These are phyloP conservation scores for Tetracladium setigerum DNA, from an alignment of 495 filamentous ascomycete genomes.

Conservation along the genomic window DNA sequence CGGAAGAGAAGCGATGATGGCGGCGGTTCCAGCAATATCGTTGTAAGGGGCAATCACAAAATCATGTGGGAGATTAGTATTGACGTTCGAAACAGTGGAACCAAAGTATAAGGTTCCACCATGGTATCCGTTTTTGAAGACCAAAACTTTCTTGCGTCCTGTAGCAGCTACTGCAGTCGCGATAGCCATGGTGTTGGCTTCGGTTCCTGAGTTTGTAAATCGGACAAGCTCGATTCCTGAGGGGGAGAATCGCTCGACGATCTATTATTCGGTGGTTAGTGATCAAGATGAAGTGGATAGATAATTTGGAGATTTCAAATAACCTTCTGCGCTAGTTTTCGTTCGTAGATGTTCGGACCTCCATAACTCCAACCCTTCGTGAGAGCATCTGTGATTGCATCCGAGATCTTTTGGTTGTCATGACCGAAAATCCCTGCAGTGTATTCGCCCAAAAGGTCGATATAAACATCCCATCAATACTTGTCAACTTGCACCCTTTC, in stretches of 20 bases:
- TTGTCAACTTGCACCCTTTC: slow-evolving; percentile 10
- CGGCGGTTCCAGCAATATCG: slow-evolving; percentile 31
- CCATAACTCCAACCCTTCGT: slow-evolving; percentile 26
- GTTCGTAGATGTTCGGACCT: slow-evolving; percentile 23
- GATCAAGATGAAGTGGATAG: slow-evolving; percentile 11
- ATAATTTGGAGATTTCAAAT: slow-evolving; percentile 19
- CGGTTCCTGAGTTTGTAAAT: slow-evolving; percentile 34
- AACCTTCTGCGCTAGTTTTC: slow-evolving; percentile 24
- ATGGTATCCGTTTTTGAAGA: slow-evolving; percentile 41
- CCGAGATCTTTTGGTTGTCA: slow-evolving; percentile 34
- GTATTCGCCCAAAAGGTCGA: slow-evolving; percentile 44
- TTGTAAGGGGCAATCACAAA: slow-evolving; percentile 47
- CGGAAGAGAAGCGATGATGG: slow-evolving; percentile 23
- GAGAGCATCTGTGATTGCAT: slow-evolving; percentile 25
- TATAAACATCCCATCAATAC: slow-evolving; percentile 23
- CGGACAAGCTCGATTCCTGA: slow-evolving; percentile 26
- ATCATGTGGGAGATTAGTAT: slow-evolving; percentile 32
- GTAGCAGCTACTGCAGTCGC: slow-evolving; percentile 25
- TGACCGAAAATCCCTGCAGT: slow-evolving; percentile 49
- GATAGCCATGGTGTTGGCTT: slow-evolving; percentile 31
- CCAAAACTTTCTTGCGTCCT: slow-evolving; percentile 24
- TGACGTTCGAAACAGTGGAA: slow-evolving; percentile 5
- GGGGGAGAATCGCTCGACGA: slow-evolving; percentile 10
- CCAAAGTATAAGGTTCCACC: slow-evolving; percentile 40
- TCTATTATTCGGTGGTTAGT: neutral